A percentile compares a stretch with the other conserved stretches of the same genome.
phyloP scores from a whole-genome alignment of 306 rosid species.

The Fragaria vesca region DNA sequence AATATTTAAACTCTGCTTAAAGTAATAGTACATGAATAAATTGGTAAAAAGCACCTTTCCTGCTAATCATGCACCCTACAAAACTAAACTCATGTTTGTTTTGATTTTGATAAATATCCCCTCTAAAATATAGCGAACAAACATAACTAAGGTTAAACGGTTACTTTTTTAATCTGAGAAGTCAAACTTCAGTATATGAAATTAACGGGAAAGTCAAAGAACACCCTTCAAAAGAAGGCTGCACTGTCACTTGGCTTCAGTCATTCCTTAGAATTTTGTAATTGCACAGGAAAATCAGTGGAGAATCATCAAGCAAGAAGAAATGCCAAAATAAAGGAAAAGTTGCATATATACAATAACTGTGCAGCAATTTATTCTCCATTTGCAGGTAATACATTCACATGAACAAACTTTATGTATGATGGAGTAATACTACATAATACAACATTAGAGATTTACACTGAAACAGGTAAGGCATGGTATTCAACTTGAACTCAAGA shows the following conservation, averaged over 20 bases:
- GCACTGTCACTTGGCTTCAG: not conserved
- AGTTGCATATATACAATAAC: not conserved
- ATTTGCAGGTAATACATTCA: conserved; percentile 1
- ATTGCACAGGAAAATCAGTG: not conserved
- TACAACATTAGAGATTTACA: not conserved
- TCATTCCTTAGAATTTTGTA: not conserved
- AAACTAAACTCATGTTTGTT: not conserved
- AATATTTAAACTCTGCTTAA: not conserved
- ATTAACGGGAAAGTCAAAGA: not conserved
- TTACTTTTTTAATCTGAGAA: not conserved
- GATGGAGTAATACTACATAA: not conserved
- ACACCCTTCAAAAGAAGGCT: not conserved
- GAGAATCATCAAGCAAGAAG: not conserved
- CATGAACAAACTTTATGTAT: too few species aligned
- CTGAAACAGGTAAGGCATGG: not conserved
- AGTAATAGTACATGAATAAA: not conserved
- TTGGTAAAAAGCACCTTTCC: conserved; percentile 2
- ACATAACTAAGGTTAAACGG: not conserved
- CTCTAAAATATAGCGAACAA: not conserved
- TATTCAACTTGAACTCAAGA: not conserved
- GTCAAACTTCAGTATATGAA: not conserved
- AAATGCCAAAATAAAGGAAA: conserved; percentile 4
- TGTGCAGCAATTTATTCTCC: not conserved
- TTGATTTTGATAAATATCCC: not conserved
- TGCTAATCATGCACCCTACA: not conserved